Evolutionary conservation across 1,284 basidiomycete genomes (phyloP), one percentile per base, ranked within the genome.

Genomic region (Laetiporus sulphureus): DNA sequence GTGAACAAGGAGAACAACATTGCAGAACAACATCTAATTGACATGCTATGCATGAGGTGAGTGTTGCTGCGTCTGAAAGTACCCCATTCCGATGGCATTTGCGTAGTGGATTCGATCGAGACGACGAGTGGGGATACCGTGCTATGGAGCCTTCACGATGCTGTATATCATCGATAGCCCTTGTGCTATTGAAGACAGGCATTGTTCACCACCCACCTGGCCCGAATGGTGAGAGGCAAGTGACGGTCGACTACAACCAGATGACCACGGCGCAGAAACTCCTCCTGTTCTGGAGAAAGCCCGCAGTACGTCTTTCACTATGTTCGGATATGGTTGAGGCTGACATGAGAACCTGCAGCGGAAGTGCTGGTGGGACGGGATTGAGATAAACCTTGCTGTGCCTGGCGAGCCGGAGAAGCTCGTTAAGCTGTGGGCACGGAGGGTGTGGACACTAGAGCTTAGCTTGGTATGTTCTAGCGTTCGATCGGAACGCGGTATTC

Each of bases 341-440:
- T 24, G 32, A 12, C 23, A 34, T 25, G 22, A 40, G 36, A 40
- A 40, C 41, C 18, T 47, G 7, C 50, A 94, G 91, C 77, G 95
- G 40, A 99, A 99, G 67, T 99, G 96, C 67, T 99, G 95, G 95
- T 99, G 95, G 95, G 96, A 99, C 58, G 94, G 94, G 13, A 77
- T 94, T 37, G 93, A 98, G 53, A 79, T 98, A 27, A 86, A 94
- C 41, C 63, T 97, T 18, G 75, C 81, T 6, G 67, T 69, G 18
- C 65, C 67, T 4, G 75, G 70, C 3, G 72, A 80, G 53, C 59
- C 74, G 8, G 62, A 71, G 5, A 71, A 74, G 51, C 66, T 60
- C 12, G 76, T 93, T 55, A 95, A 94, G 64, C 75, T 99, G 33
- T 99, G 96, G 94, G 92, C 94, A 19, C 77, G 95, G 46, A 73